phyloP scores from a whole-genome alignment of 1,284 basidiomycete genomes.

The Ustilago nuda region DNA sequence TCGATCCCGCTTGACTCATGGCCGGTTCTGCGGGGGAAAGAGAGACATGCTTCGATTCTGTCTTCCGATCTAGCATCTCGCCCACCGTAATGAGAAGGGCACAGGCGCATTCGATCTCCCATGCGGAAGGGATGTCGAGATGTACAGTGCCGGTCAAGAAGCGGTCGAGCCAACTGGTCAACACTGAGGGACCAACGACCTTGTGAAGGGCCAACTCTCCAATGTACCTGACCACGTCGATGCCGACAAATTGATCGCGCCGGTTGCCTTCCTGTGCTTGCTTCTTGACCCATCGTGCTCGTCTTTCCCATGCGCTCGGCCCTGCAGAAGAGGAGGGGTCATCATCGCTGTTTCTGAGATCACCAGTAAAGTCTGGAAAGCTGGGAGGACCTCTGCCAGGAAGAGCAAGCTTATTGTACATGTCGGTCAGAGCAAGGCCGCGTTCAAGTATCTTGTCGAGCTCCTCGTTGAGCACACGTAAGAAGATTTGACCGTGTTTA shows the following conservation, averaged over 20 bases:
- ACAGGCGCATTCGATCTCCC: constrained; percentile 61
- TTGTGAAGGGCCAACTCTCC: constrained; percentile 44
- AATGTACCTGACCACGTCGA: constrained; percentile 32
- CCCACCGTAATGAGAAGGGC: constrained; percentile 56
- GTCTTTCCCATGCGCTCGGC: constrained; percentile 5
- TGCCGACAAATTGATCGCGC: constrained; percentile 22
- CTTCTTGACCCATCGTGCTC: constrained; percentile 10
- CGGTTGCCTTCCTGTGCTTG: constrained; percentile 23
- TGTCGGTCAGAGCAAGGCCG: constrained; percentile 18
- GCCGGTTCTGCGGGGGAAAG: neutral
- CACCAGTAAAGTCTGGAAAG: neutral
- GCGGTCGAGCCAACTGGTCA: constrained; percentile 53
- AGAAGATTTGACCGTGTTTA: constrained; percentile 28
- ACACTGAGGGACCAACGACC: constrained; percentile 8
- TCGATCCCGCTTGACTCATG: neutral
- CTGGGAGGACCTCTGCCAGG: constrained; percentile 8
- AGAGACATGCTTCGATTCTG: neutral
- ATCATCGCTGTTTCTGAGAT: neutral
- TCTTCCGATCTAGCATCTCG: constrained; percentile 30
- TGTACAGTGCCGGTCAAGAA: constrained; percentile 54
- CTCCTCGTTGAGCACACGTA: constrained; percentile 31
- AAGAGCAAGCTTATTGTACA: constrained; percentile 22
- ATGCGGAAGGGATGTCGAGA: constrained; percentile 54
- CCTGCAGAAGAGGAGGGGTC: neutral
- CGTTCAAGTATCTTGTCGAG: constrained; percentile 23